Conservation (phyloP, 78 protist genomes). For the Cavenderia fasciculata region DNA sequence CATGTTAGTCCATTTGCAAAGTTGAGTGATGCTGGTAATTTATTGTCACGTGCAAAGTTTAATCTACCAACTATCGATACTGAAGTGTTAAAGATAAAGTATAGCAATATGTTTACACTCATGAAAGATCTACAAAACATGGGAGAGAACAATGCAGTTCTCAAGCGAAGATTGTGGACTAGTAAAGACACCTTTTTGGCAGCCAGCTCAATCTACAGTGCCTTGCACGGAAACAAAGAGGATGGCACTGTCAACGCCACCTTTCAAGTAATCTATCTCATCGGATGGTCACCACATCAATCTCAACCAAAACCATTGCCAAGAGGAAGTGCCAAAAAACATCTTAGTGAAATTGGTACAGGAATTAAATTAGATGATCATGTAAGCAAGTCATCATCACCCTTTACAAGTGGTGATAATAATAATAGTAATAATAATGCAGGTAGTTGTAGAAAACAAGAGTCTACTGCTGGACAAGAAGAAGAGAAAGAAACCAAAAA, state of each 20-base stretch:
- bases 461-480: neutral
- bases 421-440: slow-evolving; percentile 12
- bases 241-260: slow-evolving; percentile 75
- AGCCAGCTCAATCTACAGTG: slow-evolving; percentile 58
- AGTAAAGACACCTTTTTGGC: slow-evolving; percentile 69
- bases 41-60: slow-evolving; percentile 53
- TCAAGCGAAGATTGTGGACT: slow-evolving; percentile 37
- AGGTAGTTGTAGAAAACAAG: neutral
- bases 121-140: slow-evolving; percentile 81
- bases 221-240: slow-evolving; percentile 70
- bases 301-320: slow-evolving; percentile 82
- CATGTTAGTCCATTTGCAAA: slow-evolving; percentile 79
- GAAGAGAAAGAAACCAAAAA: neutral
- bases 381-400: neutral
- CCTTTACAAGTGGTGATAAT: neutral
- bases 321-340: slow-evolving; percentile 70
- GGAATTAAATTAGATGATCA: slow-evolving; percentile 1
- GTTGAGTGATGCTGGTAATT: slow-evolving; percentile 68
- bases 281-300: slow-evolving; percentile 87
- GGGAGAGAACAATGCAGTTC: slow-evolving; percentile 81
- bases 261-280: slow-evolving; percentile 77
- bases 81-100: slow-evolving; percentile 52
- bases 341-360: slow-evolving; percentile 50
- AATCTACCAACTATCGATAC: slow-evolving; percentile 79
- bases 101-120: slow-evolving; percentile 52